Base-by-base conservation (phyloP, 106 monocot genomes). In the Phalaenopsis aphrodite region DNA sequence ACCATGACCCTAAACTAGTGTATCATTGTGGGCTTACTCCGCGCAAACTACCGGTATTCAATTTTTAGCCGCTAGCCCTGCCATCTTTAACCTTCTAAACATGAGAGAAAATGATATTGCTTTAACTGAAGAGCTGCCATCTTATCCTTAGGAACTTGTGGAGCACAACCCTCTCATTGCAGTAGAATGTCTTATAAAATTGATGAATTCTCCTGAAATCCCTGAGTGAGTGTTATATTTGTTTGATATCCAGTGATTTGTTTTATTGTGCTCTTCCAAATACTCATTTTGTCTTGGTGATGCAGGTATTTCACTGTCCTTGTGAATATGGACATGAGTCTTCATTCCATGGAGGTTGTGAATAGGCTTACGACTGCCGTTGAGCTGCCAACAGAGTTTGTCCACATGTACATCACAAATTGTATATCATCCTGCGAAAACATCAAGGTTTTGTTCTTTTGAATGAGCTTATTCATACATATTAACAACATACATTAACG, bases 311-410 rank as follows among this genome's bases (percentile, higher is more conserved):
- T 99, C 79, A 85, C 85, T 12, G 86, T 91, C 82, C 92, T 99
- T 67, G 98, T 99, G 56, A 91, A 87, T 77, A 99, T 99, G 98
- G 98, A 99, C 21, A 93, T 94, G 94, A 94, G 94, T 78, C 82
- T 94, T 45, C 98, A 92, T 79, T 99, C 98, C 4, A 99, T 99
- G 94, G 94, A 99, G 83, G 98, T 99, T 82, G 98, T 99, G 41
- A 94, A 94, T 82, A 90, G 92, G 87, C 92, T 99, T 37, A 94
- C 98, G 45, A 91, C 94, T 42, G 89, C 92, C 47, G 94, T 99
- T 55, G 89, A 92, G 55, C 84, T 99, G 66, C 98, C 98, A 14
- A 87, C 89, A 41, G 98, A 94, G 75, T 92, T 92, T 78, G 87
- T 95, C 10, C 90, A 92, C 81, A 87, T 85, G 88, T 95, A 94